Evolutionary conservation across 2,329 filamentous ascomycete species (phyloP), one percentile per base, ranked within the genome.

Genomic region (Trichoderma simmonsii): DNA sequence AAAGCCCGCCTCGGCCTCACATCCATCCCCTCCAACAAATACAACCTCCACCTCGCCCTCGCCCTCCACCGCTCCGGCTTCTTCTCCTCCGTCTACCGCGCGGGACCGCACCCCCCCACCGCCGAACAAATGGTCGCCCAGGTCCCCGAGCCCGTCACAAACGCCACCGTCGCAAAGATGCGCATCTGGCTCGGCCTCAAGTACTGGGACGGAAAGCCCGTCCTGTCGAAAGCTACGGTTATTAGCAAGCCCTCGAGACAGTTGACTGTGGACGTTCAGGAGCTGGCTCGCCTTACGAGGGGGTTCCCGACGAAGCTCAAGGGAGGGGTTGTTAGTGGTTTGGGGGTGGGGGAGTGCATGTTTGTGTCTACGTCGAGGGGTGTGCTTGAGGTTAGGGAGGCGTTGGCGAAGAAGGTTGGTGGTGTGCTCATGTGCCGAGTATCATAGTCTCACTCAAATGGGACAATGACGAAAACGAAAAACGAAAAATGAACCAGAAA

Each of bases 111-210:
- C 64, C 86, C 87, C 0, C 88, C 88, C 0, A 81, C 84, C 24
- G 82, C 83, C 2, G 83, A 85, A 24, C 77, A 83, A 26, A 81
- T 88, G 75, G 75, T 82, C 54, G 81, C 84, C 12, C 73, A 79
- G 73, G 81, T 87, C 30, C 85, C 89, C 14, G 87, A 88, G 73
- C 85, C 84, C 15, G 86, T 93, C 71, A 94, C 91, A 62, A 85
- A 86, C 73, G 85, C 85, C 77, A 97, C 97, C 82, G 89, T 94
- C 48, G 88, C 94, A 5, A 87, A 85, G 51, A 87, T 93, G 79
- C 87, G 95, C 73, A 84, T 98, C 75, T 98, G 95, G 95, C 83
- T 98, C 14, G 94, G 94, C 1, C 84, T 97, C 78, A 97, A 97
- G 84, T 97, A 97, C 87, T 93, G 89, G 89, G 90, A 94, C 76